Percentiles rank a stretch among this genome's conserved stretches.
Evolutionary conservation across 768 basidiomycete species (phyloP).

Genomic region (Astraeus odoratus): DNA sequence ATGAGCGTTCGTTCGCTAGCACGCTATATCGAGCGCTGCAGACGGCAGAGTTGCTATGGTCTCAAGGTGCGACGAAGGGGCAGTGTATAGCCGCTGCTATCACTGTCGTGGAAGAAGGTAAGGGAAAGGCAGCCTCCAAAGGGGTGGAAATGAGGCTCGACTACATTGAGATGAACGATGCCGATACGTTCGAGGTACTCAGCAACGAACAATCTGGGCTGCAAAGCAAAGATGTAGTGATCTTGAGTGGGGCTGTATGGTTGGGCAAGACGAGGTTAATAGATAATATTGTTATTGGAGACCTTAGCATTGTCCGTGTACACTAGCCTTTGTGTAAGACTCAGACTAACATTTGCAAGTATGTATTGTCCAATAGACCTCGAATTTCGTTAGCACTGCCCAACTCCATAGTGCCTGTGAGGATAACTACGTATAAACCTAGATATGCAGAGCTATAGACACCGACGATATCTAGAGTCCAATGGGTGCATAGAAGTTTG

Average conservation of each 20-base stretch:
- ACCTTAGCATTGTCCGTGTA: constrained; percentile 20
- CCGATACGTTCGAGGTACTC: constrained; percentile 64
- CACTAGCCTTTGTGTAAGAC: too few relatives aligned
- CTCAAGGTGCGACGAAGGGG: constrained; percentile 39
- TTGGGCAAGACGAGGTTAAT: constrained; percentile 80
- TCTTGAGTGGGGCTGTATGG: constrained; percentile 55
- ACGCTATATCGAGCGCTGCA: constrained; percentile 65
- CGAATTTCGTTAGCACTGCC: too few relatives aligned
- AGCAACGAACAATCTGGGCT: constrained; percentile 18
- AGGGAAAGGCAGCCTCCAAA: constrained; percentile 24
- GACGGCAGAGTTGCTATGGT: constrained; percentile 52
- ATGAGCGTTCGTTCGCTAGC: constrained; percentile 57
- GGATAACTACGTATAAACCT: too few relatives aligned
- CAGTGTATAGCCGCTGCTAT: constrained; percentile 42
- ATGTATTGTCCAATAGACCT: too few relatives aligned
- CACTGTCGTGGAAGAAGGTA: constrained; percentile 31
- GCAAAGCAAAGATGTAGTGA: background rate
- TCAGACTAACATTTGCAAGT: too few relatives aligned
- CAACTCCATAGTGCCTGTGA: too few relatives aligned
- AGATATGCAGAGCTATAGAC: too few relatives aligned
- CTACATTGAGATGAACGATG: constrained; percentile 86
- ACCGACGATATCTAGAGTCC: too few relatives aligned
- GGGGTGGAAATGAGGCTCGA: constrained; percentile 60
- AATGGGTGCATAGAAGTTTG: too few relatives aligned
- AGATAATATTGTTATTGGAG: constrained; percentile 77